A percentile compares a stretch with the other conserved stretches of the same genome.
Conservation (phyloP, 768 basidiomycete species). For the Tephrocybe rancida region DNA sequence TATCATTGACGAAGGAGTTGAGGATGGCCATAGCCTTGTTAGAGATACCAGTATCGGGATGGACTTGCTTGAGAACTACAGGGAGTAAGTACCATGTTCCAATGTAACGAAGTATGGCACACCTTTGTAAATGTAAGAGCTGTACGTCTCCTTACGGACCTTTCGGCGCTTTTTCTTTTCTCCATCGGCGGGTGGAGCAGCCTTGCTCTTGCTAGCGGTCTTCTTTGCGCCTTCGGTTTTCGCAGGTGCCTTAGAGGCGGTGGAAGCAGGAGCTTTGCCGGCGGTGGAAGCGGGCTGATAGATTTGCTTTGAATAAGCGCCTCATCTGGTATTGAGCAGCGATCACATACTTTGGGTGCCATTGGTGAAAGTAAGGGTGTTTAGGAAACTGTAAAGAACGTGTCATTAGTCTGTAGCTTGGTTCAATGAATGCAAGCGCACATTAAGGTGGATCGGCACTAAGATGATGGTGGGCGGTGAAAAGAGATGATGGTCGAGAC, state of each 20-base stretch:
- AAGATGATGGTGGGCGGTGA: constrained; percentile 26
- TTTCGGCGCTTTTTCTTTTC: constrained; percentile 86
- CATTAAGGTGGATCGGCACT: not conserved
- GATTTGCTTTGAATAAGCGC: not conserved
- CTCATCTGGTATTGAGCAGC: not conserved
- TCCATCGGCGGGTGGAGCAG: constrained; percentile 50
- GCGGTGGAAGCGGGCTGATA: constrained; percentile 75
- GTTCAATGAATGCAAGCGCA: not conserved
- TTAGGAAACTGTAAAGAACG: not conserved
- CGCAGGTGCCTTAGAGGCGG: constrained; percentile 49
- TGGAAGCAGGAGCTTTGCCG: constrained; percentile 60
- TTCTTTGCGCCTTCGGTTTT: constrained; percentile 45
- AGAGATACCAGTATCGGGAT: constrained; percentile 92
- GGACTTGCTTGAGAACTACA: constrained; percentile 85
- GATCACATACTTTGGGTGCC: constrained; percentile 33
- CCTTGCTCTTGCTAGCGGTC: constrained; percentile 38
- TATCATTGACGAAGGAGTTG: constrained; percentile 85
- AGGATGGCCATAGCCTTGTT: constrained; percentile 87
- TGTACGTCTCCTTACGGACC: constrained; percentile 81
- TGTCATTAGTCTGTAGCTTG: not conserved
- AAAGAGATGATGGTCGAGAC: constrained; percentile 21
- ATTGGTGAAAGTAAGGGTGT: constrained; percentile 15
- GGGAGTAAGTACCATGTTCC: not conserved
- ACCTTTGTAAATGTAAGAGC: constrained; percentile 87
- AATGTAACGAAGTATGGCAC: constrained; percentile 16